Evolutionary conservation across 768 basidiomycete species (phyloP).

Genomic region (Leccinum aurantiacum): DNA sequence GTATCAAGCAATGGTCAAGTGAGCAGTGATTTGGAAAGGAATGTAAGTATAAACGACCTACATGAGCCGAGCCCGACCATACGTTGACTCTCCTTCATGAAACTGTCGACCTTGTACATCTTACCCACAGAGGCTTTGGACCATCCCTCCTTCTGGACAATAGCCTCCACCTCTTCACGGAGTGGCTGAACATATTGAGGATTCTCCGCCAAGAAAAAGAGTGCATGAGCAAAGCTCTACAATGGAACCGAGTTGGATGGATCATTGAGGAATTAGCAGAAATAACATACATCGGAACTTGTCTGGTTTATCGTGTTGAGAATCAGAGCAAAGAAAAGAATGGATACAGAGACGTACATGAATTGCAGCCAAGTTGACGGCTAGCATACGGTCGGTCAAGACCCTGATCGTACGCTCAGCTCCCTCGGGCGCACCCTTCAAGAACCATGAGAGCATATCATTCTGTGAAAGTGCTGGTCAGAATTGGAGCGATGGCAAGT

Average conservation of each 20-base stretch:
- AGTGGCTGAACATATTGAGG: neutral
- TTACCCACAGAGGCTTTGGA: neutral
- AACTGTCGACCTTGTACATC: neutral
- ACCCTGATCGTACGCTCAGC: neutral
- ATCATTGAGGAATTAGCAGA: neutral
- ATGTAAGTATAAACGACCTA: conserved; percentile 9
- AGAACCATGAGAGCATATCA: conserved; percentile 1
- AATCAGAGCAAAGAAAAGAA: neutral
- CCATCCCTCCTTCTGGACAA: neutral
- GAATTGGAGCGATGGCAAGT: too few species aligned
- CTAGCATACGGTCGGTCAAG: neutral
- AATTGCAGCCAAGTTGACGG: neutral
- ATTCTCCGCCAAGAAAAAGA: neutral
- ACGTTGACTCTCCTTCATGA: neutral
- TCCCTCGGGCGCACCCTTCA: neutral
- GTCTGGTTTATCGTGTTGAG: neutral
- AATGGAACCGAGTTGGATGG: neutral
- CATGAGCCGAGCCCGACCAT: neutral
- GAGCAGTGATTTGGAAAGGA: neutral
- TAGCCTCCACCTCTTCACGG: neutral
- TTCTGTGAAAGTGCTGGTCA: neutral
- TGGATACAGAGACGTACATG: conserved; percentile 13
- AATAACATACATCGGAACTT: neutral
- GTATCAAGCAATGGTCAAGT: neutral
- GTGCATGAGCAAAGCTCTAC: neutral